Evolutionary conservation across 257 asterid genomes (phyloP), one percentile per base, ranked within the genome.

Genomic region (Scutellaria minor): DNA sequence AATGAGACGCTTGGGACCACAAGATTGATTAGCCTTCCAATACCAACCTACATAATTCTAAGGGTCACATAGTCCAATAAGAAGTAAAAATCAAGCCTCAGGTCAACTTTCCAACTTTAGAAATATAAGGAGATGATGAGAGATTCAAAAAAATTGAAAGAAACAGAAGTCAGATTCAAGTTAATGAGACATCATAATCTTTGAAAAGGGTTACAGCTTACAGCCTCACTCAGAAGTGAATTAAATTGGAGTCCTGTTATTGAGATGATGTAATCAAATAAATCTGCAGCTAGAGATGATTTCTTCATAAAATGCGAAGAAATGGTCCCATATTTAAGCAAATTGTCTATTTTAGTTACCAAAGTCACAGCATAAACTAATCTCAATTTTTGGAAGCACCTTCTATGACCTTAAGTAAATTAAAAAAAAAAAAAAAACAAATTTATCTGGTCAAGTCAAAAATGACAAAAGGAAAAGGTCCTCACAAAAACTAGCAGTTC

Each of bases 1-100:
- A 4, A 41, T 61, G 59, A 69, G 61, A 39, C 7, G 37, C 71
- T 56, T 74, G 52, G n/a, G 24, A 31, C 56, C 73, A 14, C 42
- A 73, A 24, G 46, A 62, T 22, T 58, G 51, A 41, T 24, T 5
- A 48, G 51, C 15, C 39, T 50, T 39, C 63, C 73, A 18, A 45
- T 9, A 20, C 9, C 52, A 37, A 70, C 61, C 73, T 14, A 55
- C 61, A 57, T 46, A 58, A 56, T 53, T 55, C 71, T 62, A 60
- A 6, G 40, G 56, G 62, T 13, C 46, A 8, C 45, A 39, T 11
- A 7, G 3, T 10, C 63, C 58, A 7, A 6, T 44, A 64, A 42
- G 52, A 11, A 52, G 39, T 24, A n/a, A 54, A 22, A 52, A 57
- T 56, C 65, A 31, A 46, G 68, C 3, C 56, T 51, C 62, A 75